A percentile compares a stretch with the other conserved stretches of the same genome.
Conservation (phyloP, 2,329 filamentous ascomycete genomes). For the Diaporthe sp. region DNA sequence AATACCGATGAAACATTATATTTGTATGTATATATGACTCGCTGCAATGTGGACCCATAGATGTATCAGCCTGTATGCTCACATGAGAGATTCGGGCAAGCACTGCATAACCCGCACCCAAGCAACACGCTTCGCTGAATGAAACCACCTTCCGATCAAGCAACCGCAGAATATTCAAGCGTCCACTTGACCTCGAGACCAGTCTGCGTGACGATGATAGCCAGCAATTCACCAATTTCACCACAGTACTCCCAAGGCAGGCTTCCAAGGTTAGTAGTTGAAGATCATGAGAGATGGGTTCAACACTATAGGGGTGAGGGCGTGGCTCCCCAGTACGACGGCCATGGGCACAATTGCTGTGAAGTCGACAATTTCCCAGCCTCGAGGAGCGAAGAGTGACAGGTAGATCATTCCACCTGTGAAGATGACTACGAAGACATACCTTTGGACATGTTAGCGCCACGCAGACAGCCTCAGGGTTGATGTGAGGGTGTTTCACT, state of each 20-base stretch:
- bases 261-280: constrained; percentile 65
- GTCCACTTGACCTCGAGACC: background rate
- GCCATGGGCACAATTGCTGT: constrained; percentile 71
- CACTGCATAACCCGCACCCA: background rate
- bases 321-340: constrained; percentile 66
- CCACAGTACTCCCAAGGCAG: background rate
- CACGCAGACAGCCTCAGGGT: background rate
- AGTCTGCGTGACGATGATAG: background rate
- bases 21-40: background rate
- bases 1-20: constrained; percentile 13
- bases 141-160: background rate
- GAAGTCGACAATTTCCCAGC: constrained; percentile 70
- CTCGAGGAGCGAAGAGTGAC: constrained; percentile 58
- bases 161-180: too few relatives aligned
- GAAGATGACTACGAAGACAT: constrained; percentile 44
- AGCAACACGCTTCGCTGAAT: background rate
- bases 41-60: background rate
- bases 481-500: constrained; percentile 55
- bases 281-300: constrained; percentile 75
- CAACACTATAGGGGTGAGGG: constrained; percentile 69
- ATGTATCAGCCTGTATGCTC: background rate
- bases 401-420: constrained; percentile 63
- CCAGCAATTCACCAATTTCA: background rate
- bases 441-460: constrained; percentile 6
- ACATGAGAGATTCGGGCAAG: background rate